These are phyloP conservation scores for Phyllosticta capitalensis DNA, from an alignment of 2,329 filamentous ascomycete genomes.

Conservation along the genomic window DNA sequence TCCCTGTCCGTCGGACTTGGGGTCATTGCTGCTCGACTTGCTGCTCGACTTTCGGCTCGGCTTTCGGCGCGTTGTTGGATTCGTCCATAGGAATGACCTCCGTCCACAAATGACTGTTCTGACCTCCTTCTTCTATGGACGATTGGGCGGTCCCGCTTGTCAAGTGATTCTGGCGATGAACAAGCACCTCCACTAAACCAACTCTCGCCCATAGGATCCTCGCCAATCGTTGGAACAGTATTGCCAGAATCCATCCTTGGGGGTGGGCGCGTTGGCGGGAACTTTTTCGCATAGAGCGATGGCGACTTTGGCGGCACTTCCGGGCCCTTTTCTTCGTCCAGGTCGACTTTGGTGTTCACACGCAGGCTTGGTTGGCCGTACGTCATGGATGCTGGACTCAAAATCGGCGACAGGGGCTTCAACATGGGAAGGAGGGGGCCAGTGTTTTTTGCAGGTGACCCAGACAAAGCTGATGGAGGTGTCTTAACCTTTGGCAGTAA, in stretches of 20 bases:
- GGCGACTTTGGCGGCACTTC: constrained; percentile 30
- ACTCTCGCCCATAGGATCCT: neutral
- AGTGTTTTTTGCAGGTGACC: neutral
- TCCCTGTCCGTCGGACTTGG: constrained; percentile 26
- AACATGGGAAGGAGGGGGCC: neutral
- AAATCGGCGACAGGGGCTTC: constrained; percentile 22
- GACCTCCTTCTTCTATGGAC: constrained; percentile 16
- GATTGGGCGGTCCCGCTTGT: neutral
- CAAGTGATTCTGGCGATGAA: constrained; percentile 3
- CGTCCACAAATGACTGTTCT: constrained; percentile 30
- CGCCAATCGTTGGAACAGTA: neutral
- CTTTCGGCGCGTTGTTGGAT: constrained; percentile 15
- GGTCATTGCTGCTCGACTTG: constrained; percentile 17
- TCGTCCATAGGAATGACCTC: constrained; percentile 23
- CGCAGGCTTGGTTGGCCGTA: constrained; percentile 22
- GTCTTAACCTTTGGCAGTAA: constrained; percentile 13
- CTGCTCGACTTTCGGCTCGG: constrained; percentile 17
- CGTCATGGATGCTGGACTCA: constrained; percentile 23
- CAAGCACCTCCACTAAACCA: neutral
- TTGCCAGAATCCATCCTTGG: constrained; percentile 5
- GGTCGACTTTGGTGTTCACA: constrained; percentile 21
- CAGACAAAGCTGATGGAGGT: neutral
- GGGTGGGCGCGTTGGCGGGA: constrained; percentile 22
- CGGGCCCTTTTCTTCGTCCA: constrained; percentile 20
- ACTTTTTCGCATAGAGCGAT: constrained; percentile 23